Percentiles rank a stretch among this genome's conserved stretches.
These are phyloP conservation scores for Aegilops umbellulata DNA, from an alignment of 176 grass and related monocot genomes.

Conservation along the genomic window DNA sequence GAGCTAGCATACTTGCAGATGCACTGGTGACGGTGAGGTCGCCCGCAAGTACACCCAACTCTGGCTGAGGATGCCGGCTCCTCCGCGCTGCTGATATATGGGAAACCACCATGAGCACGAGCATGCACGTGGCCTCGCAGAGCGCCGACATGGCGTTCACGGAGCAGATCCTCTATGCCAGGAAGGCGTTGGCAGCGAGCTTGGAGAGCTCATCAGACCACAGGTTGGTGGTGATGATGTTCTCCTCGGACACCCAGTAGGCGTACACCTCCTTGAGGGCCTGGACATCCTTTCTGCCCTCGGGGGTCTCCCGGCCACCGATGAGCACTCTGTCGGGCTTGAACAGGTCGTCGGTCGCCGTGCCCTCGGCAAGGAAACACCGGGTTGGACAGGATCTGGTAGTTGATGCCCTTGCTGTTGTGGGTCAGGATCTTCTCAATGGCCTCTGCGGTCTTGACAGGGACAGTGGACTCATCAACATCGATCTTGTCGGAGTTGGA, in stretches of 20 bases:
- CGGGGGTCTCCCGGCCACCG: conserved; percentile 78
- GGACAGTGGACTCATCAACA: too few relatives aligned
- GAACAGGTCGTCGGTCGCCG: conserved; percentile 72
- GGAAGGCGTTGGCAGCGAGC: conserved; percentile 78
- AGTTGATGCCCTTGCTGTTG: too few relatives aligned
- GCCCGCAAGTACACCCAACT: too few relatives aligned
- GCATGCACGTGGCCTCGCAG: conserved; percentile 58
- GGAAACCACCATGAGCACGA: too few relatives aligned
- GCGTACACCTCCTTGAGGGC: conserved; percentile 82
- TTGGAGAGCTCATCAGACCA: conserved; percentile 89
- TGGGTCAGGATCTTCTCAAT: too few relatives aligned
- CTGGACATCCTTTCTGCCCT: conserved; percentile 64
- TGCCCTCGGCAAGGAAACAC: conserved; percentile 75
- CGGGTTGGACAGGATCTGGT: too few relatives aligned
- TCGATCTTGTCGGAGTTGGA: too few relatives aligned
- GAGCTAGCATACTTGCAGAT: too few relatives aligned
- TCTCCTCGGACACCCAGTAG: conserved; percentile 87
- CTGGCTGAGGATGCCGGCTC: too few relatives aligned
- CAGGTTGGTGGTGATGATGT: conserved; percentile 86
- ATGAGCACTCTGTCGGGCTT: conserved; percentile 84
- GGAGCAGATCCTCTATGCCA: conserved; percentile 92
- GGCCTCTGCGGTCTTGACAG: too few relatives aligned
- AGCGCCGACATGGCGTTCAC: conserved; percentile 87
- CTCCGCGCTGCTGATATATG: too few relatives aligned
- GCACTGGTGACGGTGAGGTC: too few relatives aligned